phyloP scores from a whole-genome alignment of 2,329 filamentous ascomycete species.

The Penicillium hesseltinei region DNA sequence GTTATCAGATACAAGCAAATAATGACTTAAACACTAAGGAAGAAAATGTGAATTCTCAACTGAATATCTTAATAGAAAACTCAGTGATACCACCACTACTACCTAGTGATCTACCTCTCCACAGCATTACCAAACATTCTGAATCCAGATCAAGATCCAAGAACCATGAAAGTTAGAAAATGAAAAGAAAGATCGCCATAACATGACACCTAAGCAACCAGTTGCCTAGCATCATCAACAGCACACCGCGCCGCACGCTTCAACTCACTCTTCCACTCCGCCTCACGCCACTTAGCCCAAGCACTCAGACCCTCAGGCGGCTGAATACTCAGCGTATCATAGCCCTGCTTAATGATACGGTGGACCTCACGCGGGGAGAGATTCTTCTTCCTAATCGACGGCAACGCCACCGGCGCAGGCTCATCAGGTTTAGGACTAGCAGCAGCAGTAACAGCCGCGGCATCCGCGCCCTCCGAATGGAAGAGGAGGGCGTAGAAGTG shows the following conservation, averaged over 20 bases:
- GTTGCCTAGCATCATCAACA: constrained; percentile 64
- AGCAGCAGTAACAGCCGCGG: constrained; percentile 8
- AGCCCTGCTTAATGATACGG: constrained; percentile 91
- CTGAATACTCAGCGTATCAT: constrained; percentile 90
- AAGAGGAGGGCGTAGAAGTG: constrained; percentile 83
- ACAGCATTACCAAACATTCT: not conserved
- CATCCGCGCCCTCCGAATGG: constrained; percentile 47
- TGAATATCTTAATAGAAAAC: constrained; percentile 6
- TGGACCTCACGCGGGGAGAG: constrained; percentile 81
- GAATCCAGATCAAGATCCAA: not conserved
- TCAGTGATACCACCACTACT: not conserved
- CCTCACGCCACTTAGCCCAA: constrained; percentile 84
- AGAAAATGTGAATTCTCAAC: constrained; percentile 1
- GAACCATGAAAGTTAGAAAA: not conserved
- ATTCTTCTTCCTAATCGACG: constrained; percentile 55
- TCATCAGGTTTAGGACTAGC: constrained; percentile 23
- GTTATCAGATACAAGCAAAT: not conserved
- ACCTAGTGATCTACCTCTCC: not conserved
- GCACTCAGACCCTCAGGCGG: constrained; percentile 80
- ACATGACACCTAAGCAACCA: constrained; percentile 36
- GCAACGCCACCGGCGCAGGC: constrained; percentile 28
- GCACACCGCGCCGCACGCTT: constrained; percentile 83
- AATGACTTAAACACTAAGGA: not conserved
- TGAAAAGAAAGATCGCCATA: not conserved
- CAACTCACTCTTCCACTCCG: constrained; percentile 75